Percentiles rank a stretch among this genome's conserved stretches.
phyloP scores from a whole-genome alignment of 2,329 filamentous ascomycete genomes.

The Microthyrium microscopicum region DNA sequence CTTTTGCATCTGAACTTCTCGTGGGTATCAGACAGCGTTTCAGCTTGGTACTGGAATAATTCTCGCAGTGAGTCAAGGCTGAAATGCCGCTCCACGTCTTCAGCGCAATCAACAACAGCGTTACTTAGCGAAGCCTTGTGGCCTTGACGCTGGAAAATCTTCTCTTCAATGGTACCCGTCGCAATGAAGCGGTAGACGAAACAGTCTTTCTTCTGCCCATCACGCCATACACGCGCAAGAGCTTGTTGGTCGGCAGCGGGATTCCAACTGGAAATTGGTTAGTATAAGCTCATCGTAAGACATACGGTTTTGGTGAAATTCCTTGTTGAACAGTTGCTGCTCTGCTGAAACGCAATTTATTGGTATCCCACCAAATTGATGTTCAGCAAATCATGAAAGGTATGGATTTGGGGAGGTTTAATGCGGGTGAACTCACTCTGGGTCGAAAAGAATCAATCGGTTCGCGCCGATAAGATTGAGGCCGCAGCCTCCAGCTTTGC shows the following conservation, averaged over 20 bases:
- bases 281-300: too few species aligned
- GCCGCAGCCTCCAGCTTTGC: constrained; percentile 91
- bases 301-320: too few species aligned
- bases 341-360: too few species aligned
- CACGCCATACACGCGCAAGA: constrained; percentile 92
- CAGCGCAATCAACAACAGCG: constrained; percentile 88
- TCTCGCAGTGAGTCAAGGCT: constrained; percentile 79
- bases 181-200: constrained; percentile 99
- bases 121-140: constrained; percentile 96
- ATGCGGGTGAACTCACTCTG: constrained; percentile 30
- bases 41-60: constrained; percentile 77
- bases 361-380: too few species aligned
- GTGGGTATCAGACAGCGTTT: constrained; percentile 83
- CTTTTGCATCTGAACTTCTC: constrained; percentile 98
- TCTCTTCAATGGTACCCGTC: constrained; percentile 95
- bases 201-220: constrained; percentile 97
- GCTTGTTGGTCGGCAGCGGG: constrained; percentile 95
- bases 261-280: constrained; percentile 79
- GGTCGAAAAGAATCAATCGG: constrained; percentile 87
- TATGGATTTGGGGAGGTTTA: constrained; percentile 1
- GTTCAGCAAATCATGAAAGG: not conserved
- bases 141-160: constrained; percentile 95
- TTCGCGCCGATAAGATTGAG: constrained; percentile 92
- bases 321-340: too few species aligned
- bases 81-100: constrained; percentile 96